These are phyloP conservation scores for Hypoxylon sp. DNA, from an alignment of 2,329 filamentous ascomycete genomes.

Conservation along the genomic window DNA sequence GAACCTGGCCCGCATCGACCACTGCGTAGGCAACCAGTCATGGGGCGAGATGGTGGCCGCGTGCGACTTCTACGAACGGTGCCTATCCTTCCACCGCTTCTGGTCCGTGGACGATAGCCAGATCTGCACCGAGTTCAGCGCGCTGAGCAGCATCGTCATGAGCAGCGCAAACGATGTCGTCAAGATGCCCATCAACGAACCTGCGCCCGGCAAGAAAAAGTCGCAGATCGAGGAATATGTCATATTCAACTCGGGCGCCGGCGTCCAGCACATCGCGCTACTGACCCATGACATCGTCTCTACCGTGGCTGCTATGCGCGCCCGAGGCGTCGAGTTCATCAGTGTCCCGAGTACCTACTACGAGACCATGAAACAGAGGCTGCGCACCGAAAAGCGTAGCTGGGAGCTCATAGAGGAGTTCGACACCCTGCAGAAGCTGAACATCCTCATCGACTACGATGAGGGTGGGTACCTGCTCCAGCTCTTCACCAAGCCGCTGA, in stretches of 20 bases:
- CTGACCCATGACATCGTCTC: conserved; percentile 84
- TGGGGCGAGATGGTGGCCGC: conserved; percentile 87
- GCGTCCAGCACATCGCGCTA: conserved; percentile 94
- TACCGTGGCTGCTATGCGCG: conserved; percentile 82
- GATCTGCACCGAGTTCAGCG: conserved; percentile 93
- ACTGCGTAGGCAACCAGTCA: conserved; percentile 97
- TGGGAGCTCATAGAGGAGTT: conserved; percentile 85
- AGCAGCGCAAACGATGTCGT: conserved; percentile 85
- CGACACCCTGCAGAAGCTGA: conserved; percentile 80
- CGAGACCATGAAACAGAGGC: conserved; percentile 78
- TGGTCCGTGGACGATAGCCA: conserved; percentile 96
- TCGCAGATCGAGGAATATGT: conserved; percentile 96
- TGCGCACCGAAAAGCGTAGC: conserved; percentile 73
- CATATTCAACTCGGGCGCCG: conserved; percentile 88
- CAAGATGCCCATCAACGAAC: conserved; percentile 99
- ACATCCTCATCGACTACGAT: conserved; percentile 96
- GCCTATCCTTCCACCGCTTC: conserved; percentile 94
- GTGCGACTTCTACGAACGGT: conserved; percentile 84
- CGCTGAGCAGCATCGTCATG: conserved; percentile 92
- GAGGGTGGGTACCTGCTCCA: conserved; percentile 87
- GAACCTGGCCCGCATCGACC: conserved; percentile 83
- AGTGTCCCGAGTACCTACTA: conserved; percentile 91
- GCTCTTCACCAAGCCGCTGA: conserved; percentile 87
- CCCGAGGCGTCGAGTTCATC: conserved; percentile 95
- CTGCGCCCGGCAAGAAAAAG: conserved; percentile 89